Evolutionary conservation across 2,329 filamentous ascomycete species (phyloP).

Genomic region (Penicillium sp.): DNA sequence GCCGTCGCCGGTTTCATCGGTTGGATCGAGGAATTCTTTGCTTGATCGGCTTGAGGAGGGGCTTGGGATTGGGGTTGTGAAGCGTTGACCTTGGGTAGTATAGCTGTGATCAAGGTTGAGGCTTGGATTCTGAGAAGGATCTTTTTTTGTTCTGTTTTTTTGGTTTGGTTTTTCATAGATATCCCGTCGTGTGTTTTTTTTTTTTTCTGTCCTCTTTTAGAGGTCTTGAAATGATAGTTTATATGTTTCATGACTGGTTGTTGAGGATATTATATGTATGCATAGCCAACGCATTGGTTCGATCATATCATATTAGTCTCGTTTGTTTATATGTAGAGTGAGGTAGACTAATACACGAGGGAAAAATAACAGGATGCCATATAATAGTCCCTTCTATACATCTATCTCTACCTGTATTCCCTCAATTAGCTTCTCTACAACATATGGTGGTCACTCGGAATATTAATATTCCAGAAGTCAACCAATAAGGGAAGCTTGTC

Average conservation of each 20-base stretch:
- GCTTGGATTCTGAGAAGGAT: not conserved
- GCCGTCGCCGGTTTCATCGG: slow-evolving; percentile 12
- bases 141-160: not conserved
- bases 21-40: slow-evolving; percentile 17
- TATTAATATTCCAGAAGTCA: too few relatives aligned
- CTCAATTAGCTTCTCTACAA: too few relatives aligned
- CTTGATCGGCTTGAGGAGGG: slow-evolving; percentile 25
- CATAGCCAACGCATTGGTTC: not conserved
- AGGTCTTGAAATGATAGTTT: not conserved
- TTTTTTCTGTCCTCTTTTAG: too few relatives aligned
- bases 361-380: not conserved
- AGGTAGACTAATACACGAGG: not conserved
- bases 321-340: not conserved
- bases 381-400: too few relatives aligned
- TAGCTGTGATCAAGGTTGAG: not conserved
- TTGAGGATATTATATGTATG: not conserved
- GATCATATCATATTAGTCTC: not conserved
- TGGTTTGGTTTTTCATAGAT: not conserved
- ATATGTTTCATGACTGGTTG: not conserved
- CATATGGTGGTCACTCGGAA: too few relatives aligned
- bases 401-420: too few relatives aligned
- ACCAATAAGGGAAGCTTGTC: too few relatives aligned
- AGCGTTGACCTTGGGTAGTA: not conserved
- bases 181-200: not conserved
- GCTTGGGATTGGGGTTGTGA: slow-evolving; percentile 20